These are phyloP conservation scores for Ilyonectria mors-panacis DNA, from an alignment of 2,329 filamentous ascomycete species.

Conservation along the genomic window DNA sequence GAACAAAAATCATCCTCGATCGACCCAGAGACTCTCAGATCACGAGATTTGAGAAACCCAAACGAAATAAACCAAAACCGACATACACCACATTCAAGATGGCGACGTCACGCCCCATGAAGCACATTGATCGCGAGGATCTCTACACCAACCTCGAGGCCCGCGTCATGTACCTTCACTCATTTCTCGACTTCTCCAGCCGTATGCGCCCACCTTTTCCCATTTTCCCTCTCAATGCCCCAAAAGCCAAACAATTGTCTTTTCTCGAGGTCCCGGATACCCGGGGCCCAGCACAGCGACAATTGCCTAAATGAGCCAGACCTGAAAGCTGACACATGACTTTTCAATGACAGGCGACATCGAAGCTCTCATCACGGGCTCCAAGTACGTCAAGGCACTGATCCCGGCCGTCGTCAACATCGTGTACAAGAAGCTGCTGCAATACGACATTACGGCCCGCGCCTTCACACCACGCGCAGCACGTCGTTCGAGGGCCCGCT, in stretches of 20 bases:
- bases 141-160: conserved; percentile 80
- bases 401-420: conserved; percentile 89
- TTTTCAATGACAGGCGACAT: conserved; percentile 71
- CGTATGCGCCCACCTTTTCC: conserved; percentile 62
- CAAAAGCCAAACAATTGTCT: not conserved
- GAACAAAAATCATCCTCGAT: conserved; percentile 4
- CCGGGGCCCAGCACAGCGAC: not conserved
- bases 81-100: conserved; percentile 41
- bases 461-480: conserved; percentile 76
- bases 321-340: conserved; percentile 27
- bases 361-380: conserved; percentile 76
- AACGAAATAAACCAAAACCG: conserved; percentile 7
- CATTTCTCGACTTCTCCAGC: conserved; percentile 81
- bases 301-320: not conserved
- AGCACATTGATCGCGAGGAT: conserved; percentile 79
- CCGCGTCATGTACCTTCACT: conserved; percentile 80
- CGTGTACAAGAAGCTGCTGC: conserved; percentile 85
- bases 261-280: not conserved
- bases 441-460: conserved; percentile 86
- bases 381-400: conserved; percentile 85
- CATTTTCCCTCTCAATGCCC: not conserved
- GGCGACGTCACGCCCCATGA: conserved; percentile 54
- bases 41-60: not conserved
- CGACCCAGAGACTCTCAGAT: not conserved
- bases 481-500: conserved; percentile 78